phyloP scores from a whole-genome alignment of 805 yeast species.

The Metschnikowia reukaufii region DNA sequence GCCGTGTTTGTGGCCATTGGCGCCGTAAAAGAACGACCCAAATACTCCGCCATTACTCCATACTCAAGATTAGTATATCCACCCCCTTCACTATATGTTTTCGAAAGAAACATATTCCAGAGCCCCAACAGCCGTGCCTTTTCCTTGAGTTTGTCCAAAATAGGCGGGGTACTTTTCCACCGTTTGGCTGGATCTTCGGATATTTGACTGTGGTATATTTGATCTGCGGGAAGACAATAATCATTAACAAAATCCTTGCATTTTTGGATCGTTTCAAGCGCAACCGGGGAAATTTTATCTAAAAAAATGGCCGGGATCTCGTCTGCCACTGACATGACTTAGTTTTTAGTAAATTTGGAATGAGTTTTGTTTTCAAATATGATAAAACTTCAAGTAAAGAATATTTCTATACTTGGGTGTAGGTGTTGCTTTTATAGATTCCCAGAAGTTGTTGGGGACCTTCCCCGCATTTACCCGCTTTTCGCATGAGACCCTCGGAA shows the following conservation, averaged over 20 bases:
- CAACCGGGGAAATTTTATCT: slow-evolving; percentile 36
- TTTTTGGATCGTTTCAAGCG: slow-evolving; percentile 39
- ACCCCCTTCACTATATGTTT: slow-evolving; percentile 50
- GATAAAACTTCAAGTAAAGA: too few species aligned
- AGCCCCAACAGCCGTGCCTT: slow-evolving; percentile 54
- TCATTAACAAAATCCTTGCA: slow-evolving; percentile 52
- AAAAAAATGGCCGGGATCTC: slow-evolving; percentile 44
- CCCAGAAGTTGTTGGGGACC: too few species aligned
- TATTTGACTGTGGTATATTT: slow-evolving; percentile 42
- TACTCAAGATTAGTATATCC: slow-evolving; percentile 63
- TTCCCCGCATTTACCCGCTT: slow-evolving; percentile 1
- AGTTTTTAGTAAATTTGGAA: background rate
- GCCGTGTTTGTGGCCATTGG: slow-evolving; percentile 60
- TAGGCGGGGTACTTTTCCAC: slow-evolving; percentile 49
- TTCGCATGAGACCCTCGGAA: background rate
- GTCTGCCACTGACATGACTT: slow-evolving; percentile 21
- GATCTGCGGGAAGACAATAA: slow-evolving; percentile 58
- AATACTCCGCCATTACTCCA: slow-evolving; percentile 62
- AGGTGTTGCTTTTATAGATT: background rate
- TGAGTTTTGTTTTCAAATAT: background rate
- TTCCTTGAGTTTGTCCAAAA: slow-evolving; percentile 50
- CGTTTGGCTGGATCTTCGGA: slow-evolving; percentile 39
- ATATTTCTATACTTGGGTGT: too few species aligned
- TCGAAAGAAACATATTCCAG: slow-evolving; percentile 60
- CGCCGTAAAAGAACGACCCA: slow-evolving; percentile 54